Conservation (phyloP, 192 early-diverging fungal genomes). For the Coemansia sp. region DNA sequence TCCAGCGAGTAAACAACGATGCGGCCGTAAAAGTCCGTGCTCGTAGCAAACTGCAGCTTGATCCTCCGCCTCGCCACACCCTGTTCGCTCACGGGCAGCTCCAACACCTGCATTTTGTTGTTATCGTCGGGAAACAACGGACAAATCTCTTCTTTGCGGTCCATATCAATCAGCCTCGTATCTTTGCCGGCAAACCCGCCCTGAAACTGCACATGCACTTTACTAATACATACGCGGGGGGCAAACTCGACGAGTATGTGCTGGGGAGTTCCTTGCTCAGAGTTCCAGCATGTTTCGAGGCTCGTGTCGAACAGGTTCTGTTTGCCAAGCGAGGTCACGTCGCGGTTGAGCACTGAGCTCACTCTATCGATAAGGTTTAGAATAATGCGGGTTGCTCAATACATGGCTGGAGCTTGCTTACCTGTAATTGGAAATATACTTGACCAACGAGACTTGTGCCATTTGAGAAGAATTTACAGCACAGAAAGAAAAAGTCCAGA, state of each 20-base stretch:
- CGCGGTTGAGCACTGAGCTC: constrained; percentile 83
- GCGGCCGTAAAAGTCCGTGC: constrained; percentile 86
- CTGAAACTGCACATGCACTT: constrained; percentile 72
- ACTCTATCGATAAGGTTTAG: constrained; percentile 57
- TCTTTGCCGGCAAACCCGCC: constrained; percentile 84
- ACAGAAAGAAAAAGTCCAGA: background rate
- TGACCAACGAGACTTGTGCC: constrained; percentile 12
- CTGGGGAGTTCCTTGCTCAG: constrained; percentile 81
- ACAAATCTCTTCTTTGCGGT: constrained; percentile 33
- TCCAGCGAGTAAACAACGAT: constrained; percentile 77
- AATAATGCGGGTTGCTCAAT: background rate
- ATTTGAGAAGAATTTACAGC: constrained; percentile 1
- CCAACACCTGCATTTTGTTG: constrained; percentile 63
- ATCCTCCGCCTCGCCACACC: constrained; percentile 33
- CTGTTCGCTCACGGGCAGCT: constrained; percentile 25
- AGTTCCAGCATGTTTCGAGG: constrained; percentile 94
- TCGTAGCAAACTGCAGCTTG: constrained; percentile 61
- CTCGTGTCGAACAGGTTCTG: constrained; percentile 75
- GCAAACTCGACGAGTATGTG: constrained; percentile 71
- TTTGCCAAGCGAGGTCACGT: constrained; percentile 75
- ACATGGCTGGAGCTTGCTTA: background rate
- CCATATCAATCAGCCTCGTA: constrained; percentile 57
- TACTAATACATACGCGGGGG: constrained; percentile 37
- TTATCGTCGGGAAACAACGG: constrained; percentile 73
- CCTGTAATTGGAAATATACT: constrained; percentile 25